Evolutionary conservation across 2,329 filamentous ascomycete genomes (phyloP), one percentile per base, ranked within the genome.

Genomic region (Phaeosphaeriaceae sp.): DNA sequence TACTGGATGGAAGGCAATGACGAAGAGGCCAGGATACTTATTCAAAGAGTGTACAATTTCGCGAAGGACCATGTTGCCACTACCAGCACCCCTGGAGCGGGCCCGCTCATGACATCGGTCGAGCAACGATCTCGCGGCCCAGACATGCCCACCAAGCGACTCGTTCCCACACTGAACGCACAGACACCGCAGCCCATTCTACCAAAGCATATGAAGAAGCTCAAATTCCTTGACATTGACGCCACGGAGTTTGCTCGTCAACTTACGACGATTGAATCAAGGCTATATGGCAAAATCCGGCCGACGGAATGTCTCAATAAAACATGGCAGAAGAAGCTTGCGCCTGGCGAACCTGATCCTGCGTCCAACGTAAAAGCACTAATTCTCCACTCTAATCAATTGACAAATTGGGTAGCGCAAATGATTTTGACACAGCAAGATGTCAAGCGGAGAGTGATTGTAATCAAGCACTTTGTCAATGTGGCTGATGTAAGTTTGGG

Each of bases 391-490:
- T 97, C 94, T 0, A 99, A 99, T 68, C 93, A 97, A 74, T 87
- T 99, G 80, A 99, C 94, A 5, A 99, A 97, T 71, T 99, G 94
- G 94, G 94, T 97, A 42, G 94, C 94, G 23, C 93, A 97, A 74
- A 97, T 99, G 94, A 97, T 99, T 61, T 76, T 99, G 54, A 92
- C 89, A 0, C 94, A 99, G 74, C 84, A 87, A 64, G 94, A 99
- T 71, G 90, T 97, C 55, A 96, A 94, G 79, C 95, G 96, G 74
- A 86, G 94, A 63, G 93, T 97, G 20, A 89, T 96, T 28, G 94
- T 99, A 36, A 97, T 99, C 75, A 97, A 97, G 74, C 94, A 97
- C 73, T 99, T 97, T 76, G 92, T 99, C 52, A 85, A 90, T 30
- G 92, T 99, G 52, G 94, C 94, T 54, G 94, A 99, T 78, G 92